Base-by-base conservation (phyloP, 345 rosid genomes). In the Eucalyptus fibrosa region DNA sequence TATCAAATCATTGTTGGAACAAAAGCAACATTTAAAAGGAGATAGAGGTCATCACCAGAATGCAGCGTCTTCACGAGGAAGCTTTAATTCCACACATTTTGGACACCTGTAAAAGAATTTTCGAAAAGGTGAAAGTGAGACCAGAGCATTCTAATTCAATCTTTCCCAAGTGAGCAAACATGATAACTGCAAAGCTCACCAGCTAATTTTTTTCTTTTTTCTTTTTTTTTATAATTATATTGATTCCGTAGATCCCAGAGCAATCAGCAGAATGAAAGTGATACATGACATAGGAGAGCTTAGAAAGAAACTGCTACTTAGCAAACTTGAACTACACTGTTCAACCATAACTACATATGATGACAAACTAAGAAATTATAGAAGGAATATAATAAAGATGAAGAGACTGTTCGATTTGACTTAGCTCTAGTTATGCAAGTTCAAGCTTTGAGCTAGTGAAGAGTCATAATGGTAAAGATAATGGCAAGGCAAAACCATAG, bases 51-150 rank as follows among this genome's bases (percentile, higher is more conserved):
- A 89, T 87, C 59, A 97, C 98, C 99, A 97, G 97, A 97, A 97
- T 40, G 99, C 94, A 65, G 98, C 97, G 40, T 89, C 95, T 94
- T 97, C 97, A 88, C 99, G 98, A 89, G 98, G 97, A 95, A 97
- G 98, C 96, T 97, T 97, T 89, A 97, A 87, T 12, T 97, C 97
- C 87, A 96, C 32, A 62, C 99, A 97, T 90, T 96, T 97, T 3
- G 99, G 99, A 91, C 99, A 97, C 95, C 99, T 97, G 91, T 81
- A 59, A 87, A 56, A 88, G 87, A n/a, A 81, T 72, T 59, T 40
- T 87, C 62, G 7, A 50, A 65, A 56, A 50, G 40, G 81, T 34
- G 42, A 56, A 86, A 89, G 5, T 34, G 32, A 80, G 30, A 42
- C 30, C 13, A 45, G 32, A 53, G 42, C 11, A 77, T 12, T 77